These are phyloP conservation scores for Bauhinia variegata DNA, from an alignment of 306 rosid species.

Conservation along the genomic window DNA sequence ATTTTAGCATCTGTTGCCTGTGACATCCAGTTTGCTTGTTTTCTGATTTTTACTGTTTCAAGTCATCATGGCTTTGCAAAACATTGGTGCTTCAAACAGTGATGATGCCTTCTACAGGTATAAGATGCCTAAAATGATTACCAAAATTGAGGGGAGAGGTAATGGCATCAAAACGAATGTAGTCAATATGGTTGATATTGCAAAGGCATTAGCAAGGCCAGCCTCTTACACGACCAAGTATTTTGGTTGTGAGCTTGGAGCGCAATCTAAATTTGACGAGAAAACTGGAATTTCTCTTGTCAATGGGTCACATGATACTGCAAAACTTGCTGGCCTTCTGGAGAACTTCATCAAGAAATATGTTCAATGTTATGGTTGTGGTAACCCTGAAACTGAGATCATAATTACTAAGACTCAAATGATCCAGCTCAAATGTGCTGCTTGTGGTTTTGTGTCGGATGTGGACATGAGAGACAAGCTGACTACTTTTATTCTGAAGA, in stretches of 20 bases:
- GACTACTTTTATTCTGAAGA: slow-evolving; percentile 65
- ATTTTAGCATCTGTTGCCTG: slow-evolving; percentile 22
- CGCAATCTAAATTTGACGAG: slow-evolving; percentile 73
- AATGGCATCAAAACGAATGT: slow-evolving; percentile 73
- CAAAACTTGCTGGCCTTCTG: slow-evolving; percentile 73
- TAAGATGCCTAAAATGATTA: slow-evolving; percentile 74
- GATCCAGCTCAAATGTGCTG: slow-evolving; percentile 73
- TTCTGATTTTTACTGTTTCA: slow-evolving; percentile 10
- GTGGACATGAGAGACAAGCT: slow-evolving; percentile 82
- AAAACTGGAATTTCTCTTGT: slow-evolving; percentile 68
- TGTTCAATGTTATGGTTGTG: slow-evolving; percentile 71
- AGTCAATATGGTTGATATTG: slow-evolving; percentile 74
- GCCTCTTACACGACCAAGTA: slow-evolving; percentile 68
- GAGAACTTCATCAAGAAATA: slow-evolving; percentile 70
- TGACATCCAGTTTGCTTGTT: slow-evolving; percentile 24
- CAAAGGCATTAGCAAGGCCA: slow-evolving; percentile 74
- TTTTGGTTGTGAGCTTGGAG: slow-evolving; percentile 72
- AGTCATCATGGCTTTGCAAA: slow-evolving; percentile 64
- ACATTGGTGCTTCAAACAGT: slow-evolving; percentile 67
- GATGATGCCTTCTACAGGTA: slow-evolving; percentile 81
- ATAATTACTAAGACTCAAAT: slow-evolving; percentile 62
- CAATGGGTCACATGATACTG: slow-evolving; percentile 71
- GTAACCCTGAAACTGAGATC: slow-evolving; percentile 73
- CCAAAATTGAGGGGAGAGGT: slow-evolving; percentile 77
- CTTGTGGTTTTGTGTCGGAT: slow-evolving; percentile 68